A percentile compares a stretch with the other conserved stretches of the same genome.
Evolutionary conservation across 306 rosid species (phyloP).

Genomic region (Castanea mollissima): DNA sequence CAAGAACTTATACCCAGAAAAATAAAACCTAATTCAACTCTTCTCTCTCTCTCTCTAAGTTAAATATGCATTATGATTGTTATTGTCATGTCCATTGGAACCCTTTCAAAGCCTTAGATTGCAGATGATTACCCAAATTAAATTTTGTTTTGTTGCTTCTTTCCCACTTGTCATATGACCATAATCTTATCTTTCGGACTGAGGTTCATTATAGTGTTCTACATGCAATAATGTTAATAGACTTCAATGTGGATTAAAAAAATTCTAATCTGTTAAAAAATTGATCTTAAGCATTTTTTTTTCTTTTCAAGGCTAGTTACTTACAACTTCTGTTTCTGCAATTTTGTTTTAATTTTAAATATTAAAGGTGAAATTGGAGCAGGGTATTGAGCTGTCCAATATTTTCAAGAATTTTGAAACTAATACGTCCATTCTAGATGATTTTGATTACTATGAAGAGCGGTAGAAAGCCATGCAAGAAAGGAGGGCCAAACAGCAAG

Average conservation of each 20-base stretch:
- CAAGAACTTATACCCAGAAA: too few relatives aligned
- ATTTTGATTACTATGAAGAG: constrained; percentile 78
- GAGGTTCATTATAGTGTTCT: background rate
- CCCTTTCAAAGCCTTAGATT: background rate
- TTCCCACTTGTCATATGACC: background rate
- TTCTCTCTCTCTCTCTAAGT: background rate
- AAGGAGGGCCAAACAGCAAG: constrained; percentile 67
- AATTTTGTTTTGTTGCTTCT: too few relatives aligned
- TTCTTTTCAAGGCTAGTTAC: background rate
- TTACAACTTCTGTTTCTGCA: constrained; percentile 5
- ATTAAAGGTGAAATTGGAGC: constrained; percentile 66
- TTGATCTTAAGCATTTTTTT: background rate
- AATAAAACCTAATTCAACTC: too few relatives aligned
- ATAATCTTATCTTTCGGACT: background rate
- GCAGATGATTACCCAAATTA: background rate
- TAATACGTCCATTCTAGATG: constrained; percentile 68
- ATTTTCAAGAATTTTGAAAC: constrained; percentile 72
- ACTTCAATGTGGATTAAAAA: background rate
- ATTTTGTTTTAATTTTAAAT: constrained; percentile 17
- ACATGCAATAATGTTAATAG: background rate
- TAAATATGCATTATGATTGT: background rate
- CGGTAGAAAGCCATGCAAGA: constrained; percentile 84
- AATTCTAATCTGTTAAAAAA: background rate
- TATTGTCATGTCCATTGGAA: background rate
- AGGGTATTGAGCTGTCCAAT: constrained; percentile 68